These are phyloP conservation scores for Cutaneotrichosporon cutaneum DNA, from an alignment of 1,284 basidiomycete species.

Conservation along the genomic window DNA sequence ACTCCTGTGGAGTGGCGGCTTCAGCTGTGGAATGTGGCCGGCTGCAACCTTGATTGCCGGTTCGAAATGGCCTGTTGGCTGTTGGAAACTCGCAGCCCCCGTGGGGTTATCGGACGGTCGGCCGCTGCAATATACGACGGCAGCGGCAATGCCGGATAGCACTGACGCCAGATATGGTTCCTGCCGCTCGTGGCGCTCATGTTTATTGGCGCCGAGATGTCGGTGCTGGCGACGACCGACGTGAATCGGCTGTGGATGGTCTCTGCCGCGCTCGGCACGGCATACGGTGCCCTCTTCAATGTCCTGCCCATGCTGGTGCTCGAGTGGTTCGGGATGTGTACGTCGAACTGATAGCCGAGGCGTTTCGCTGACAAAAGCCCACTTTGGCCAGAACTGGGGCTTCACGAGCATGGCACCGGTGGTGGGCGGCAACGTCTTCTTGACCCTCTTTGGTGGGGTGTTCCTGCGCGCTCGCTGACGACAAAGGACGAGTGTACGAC, in stretches of 20 bases:
- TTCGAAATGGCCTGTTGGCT: background rate
- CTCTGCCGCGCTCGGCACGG: slow-evolving; percentile 67
- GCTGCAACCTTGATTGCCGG: background rate
- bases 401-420: slow-evolving; percentile 73
- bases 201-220: slow-evolving; percentile 69
- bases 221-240: slow-evolving; percentile 61
- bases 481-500: slow-evolving; percentile 63
- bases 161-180: slow-evolving; percentile 57
- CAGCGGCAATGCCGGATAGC: background rate
- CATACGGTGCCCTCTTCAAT: slow-evolving; percentile 77
- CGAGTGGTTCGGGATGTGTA: slow-evolving; percentile 82
- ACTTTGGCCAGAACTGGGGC: slow-evolving; percentile 75
- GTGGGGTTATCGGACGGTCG: background rate
- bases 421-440: slow-evolving; percentile 79
- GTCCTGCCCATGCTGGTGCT: slow-evolving; percentile 71
- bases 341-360: slow-evolving; percentile 34
- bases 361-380: slow-evolving; percentile 12
- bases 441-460: slow-evolving; percentile 68
- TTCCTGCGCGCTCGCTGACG: background rate
- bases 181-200: slow-evolving; percentile 64
- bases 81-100: background rate
- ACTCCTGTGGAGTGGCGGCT: background rate
- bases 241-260: slow-evolving; percentile 71
- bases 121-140: background rate
- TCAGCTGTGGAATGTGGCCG: background rate